A percentile compares a stretch with the other conserved stretches of the same genome.
phyloP scores from a whole-genome alignment of 345 rosid species.

The Eucalyptus cloeziana region DNA sequence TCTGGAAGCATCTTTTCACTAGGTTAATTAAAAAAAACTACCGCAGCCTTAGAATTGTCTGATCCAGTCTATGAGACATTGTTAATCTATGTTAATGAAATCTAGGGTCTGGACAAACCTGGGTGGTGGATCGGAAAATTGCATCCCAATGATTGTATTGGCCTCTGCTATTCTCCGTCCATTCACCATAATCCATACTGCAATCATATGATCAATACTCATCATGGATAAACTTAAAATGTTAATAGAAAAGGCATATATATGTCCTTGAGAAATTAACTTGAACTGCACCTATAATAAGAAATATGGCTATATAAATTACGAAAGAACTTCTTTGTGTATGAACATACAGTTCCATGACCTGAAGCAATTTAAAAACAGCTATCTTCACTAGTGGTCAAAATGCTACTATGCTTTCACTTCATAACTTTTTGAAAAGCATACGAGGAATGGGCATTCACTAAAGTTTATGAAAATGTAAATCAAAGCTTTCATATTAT shows the following conservation, averaged over 20 bases:
- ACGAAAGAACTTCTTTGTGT: neutral
- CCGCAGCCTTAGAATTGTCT: neutral
- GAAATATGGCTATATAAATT: neutral
- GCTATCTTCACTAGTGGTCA: neutral
- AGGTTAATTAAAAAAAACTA: neutral
- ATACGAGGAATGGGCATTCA: neutral
- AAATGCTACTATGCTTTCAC: neutral
- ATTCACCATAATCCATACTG: conserved; percentile 88
- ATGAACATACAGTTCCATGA: neutral
- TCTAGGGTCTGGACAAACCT: conserved; percentile 10
- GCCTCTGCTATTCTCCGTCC: conserved; percentile 62
- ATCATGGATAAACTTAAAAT: neutral
- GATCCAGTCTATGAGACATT: neutral
- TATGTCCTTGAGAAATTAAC: neutral
- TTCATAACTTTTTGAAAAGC: neutral
- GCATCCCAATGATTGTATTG: conserved; percentile 75
- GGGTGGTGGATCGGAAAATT: conserved; percentile 43
- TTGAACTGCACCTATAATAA: neutral
- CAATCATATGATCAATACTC: neutral
- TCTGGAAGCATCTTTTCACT: neutral
- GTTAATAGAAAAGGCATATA: neutral
- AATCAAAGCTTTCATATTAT: neutral
- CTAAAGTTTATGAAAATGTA: neutral
- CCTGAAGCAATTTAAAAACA: neutral
- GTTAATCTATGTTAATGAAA: neutral